Percentiles rank a stretch among this genome's conserved stretches.
Evolutionary conservation across 106 monocot species (phyloP).

Genomic region (Allium sativum): DNA sequence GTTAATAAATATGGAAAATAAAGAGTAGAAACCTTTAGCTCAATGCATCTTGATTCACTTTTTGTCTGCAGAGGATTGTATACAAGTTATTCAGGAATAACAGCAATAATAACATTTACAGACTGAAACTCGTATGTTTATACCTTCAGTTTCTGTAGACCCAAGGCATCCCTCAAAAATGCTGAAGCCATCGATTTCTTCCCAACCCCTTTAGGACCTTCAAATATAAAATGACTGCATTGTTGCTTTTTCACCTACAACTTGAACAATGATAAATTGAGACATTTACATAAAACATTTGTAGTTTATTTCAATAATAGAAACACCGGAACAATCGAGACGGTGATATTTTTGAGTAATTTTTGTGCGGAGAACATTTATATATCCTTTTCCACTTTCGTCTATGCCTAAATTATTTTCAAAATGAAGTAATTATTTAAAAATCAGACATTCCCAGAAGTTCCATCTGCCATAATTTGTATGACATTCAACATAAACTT

Average conservation of each 20-base stretch:
- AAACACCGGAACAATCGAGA: neutral
- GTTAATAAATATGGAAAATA: conserved; percentile 1
- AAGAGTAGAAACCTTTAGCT: conserved; percentile 23
- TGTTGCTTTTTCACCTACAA: conserved; percentile 16
- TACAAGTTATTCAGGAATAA: too few relatives aligned
- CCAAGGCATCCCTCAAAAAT: conserved; percentile 22
- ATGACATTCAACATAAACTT: too few relatives aligned
- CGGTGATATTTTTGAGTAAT: too few relatives aligned
- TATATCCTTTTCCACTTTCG: too few relatives aligned
- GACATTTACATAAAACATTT: neutral
- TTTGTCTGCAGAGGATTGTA: conserved; percentile 16
- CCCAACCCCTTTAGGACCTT: conserved; percentile 40
- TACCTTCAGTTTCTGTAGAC: conserved; percentile 23
- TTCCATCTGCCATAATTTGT: too few relatives aligned
- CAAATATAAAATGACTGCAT: conserved; percentile 35
- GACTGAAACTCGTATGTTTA: neutral
- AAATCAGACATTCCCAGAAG: too few relatives aligned
- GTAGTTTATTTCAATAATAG: neutral
- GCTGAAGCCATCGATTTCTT: conserved; percentile 35
- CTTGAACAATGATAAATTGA: conserved; percentile 1
- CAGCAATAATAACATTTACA: too few relatives aligned
- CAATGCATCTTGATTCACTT: conserved; percentile 18
- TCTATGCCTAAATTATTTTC: too few relatives aligned
- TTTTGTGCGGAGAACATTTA: too few relatives aligned
- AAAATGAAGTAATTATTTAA: too few relatives aligned